Evolutionary conservation across 164 flowering plant species (phyloP).

Genomic region (Tinospora cordifolia): DNA sequence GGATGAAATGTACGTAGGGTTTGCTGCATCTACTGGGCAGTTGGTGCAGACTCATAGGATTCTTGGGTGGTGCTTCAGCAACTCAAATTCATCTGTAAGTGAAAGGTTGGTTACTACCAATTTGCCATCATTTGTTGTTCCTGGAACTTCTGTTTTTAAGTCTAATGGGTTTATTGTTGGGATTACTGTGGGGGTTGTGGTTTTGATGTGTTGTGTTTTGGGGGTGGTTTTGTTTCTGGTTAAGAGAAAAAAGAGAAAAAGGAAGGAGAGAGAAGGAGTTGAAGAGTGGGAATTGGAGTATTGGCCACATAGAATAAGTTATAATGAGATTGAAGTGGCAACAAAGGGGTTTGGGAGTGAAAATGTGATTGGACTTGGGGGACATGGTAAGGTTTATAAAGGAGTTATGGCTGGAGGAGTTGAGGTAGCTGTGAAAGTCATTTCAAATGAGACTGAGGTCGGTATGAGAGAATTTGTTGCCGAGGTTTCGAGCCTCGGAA

Average conservation of each 20-base stretch:
- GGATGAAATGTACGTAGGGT: conserved; percentile 70
- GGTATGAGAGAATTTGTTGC: conserved; percentile 39
- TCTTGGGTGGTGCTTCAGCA: conserved; percentile 61
- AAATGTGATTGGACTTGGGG: conserved; percentile 63
- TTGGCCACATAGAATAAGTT: conserved; percentile 59
- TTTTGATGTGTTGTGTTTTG: conserved; percentile 9
- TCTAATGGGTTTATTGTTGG: conserved; percentile 42
- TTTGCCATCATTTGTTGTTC: conserved; percentile 46
- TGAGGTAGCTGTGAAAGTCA: conserved; percentile 48
- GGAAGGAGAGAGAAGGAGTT: conserved; percentile 34
- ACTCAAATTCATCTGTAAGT: conserved; percentile 31
- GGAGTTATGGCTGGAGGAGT: conserved; percentile 41
- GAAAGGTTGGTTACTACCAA: conserved; percentile 32
- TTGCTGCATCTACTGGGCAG: conserved; percentile 41
- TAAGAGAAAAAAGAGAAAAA: conserved; percentile 18
- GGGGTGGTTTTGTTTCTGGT: conserved; percentile 20
- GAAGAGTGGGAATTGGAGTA: conserved; percentile 75
- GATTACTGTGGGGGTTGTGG: conserved; percentile 21
- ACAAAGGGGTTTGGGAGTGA: conserved; percentile 45
- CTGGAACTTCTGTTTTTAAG: conserved; percentile 18
- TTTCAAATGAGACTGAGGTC: conserved; percentile 23
- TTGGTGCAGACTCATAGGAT: conserved; percentile 44
- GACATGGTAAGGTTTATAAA: conserved; percentile 59
- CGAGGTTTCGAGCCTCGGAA: conserved; percentile 45
- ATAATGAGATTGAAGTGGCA: conserved; percentile 40